Evolutionary conservation across 306 rosid genomes (phyloP).

Genomic region (Trichosanthes cucumerina): DNA sequence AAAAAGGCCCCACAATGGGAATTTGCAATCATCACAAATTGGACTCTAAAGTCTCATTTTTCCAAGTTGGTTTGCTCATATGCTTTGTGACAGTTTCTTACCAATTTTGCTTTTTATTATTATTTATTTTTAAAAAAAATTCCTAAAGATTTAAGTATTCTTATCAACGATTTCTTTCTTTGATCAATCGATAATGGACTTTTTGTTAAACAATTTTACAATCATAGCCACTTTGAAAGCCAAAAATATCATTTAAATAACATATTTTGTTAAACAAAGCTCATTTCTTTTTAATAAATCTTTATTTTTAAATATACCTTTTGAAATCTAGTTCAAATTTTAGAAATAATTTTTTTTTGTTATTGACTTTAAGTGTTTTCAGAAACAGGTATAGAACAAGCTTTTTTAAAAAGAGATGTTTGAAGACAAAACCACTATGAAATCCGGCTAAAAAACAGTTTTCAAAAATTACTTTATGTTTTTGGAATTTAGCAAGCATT

Average conservation of each 20-base stretch:
- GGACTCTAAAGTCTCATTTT: background rate
- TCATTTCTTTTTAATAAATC: background rate
- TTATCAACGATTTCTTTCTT: background rate
- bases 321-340: background rate
- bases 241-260: background rate
- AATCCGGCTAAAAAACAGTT: background rate
- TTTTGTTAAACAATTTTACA: background rate
- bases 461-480: background rate
- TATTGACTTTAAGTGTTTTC: background rate
- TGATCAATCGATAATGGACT: background rate
- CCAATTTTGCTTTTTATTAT: background rate
- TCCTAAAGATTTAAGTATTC: background rate
- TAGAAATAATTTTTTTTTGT: background rate
- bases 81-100: background rate
- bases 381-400: background rate
- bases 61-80: slow-evolving; percentile 5
- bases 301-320: background rate
- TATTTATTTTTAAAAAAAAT: no score
- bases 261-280: background rate
- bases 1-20: background rate
- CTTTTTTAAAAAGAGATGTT: background rate
- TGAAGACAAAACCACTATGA: background rate
- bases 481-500: background rate
- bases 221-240: background rate
- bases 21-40: background rate